Evolutionary conservation across 2,329 filamentous ascomycete genomes (phyloP), one percentile per base, ranked within the genome.

Genomic region (Chaetomium sp.): DNA sequence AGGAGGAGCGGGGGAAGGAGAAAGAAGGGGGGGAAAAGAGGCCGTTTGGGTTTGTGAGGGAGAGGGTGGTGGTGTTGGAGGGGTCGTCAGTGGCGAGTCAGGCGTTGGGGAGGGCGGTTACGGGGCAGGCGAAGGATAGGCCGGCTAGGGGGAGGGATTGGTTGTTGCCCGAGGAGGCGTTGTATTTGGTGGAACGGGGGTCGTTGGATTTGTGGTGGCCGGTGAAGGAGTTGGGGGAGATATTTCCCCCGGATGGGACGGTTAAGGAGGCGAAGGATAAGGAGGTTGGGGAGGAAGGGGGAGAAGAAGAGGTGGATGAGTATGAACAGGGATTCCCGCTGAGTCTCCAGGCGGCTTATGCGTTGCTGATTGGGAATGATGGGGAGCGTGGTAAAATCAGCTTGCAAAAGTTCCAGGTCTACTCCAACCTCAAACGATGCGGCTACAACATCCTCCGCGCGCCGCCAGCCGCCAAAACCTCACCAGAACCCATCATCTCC

Each of bases 131-230:
- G 42, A 79, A 77, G 59, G 81, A 84, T 37, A 70, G 72, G 52
- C 72, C 77, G 0, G 80, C 79, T 3, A 78, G 78, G 58, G 80
- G 85, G 35, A 83, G 80, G 59, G 74, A 91, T 42, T 96, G 91
- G 91, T 68, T 99, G 50, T 70, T 96, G 41, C 92, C 92, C 0
- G 94, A 99, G 68, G 94, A 99, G 71, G 89, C 91, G 5, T 76
- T 99, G 52, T 96, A 91, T 66, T 71, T 96, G 60, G 77, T 97
- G 7, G 94, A 99, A 74, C 78, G 94, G 65, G 94, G 92, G 0
- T 91, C 82, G 47, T 66, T 97, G 65, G 90, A 97, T 70, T 79
- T 96, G 42, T 86, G 91, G 76, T 96, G 89, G 89, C 89, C 89
- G 1, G 71, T 74, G 45, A 70, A 71, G 54, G 67, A 72, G n/a